phyloP scores from a whole-genome alignment of 2,329 filamentous ascomycete genomes.

The Pyricularia sp. region DNA sequence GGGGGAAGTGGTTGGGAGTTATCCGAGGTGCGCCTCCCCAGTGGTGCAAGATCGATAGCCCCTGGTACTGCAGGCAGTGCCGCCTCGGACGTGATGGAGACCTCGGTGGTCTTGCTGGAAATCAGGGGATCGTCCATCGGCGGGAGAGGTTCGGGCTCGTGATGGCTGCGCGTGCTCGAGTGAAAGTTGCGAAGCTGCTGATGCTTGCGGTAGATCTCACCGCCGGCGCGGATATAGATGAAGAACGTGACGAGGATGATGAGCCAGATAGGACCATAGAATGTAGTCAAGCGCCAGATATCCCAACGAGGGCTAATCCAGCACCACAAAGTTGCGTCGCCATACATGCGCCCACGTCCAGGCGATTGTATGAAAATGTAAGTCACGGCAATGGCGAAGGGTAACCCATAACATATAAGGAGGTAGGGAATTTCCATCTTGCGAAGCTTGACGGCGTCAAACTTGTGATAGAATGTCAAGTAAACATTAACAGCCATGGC shows the following conservation, averaged over 20 bases:
- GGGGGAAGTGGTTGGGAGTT: neutral
- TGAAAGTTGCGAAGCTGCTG: constrained; percentile 47
- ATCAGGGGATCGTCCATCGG: constrained; percentile 33
- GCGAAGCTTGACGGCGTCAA: constrained; percentile 53
- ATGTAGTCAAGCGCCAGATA: constrained; percentile 61
- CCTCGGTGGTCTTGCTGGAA: constrained; percentile 50
- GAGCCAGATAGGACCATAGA: constrained; percentile 66
- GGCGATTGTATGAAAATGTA: constrained; percentile 54
- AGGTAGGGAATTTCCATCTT: constrained; percentile 64
- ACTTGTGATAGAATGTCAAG: constrained; percentile 69
- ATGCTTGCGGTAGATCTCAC: constrained; percentile 58
- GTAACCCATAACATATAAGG: constrained; percentile 61
- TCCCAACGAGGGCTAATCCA: constrained; percentile 64
- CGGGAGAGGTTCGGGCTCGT: constrained; percentile 28
- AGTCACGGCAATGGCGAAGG: constrained; percentile 56
- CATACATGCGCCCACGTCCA: constrained; percentile 52
- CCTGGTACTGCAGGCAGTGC: constrained; percentile 15
- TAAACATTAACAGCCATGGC: constrained; percentile 82
- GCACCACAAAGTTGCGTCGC: constrained; percentile 71
- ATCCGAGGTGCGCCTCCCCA: constrained; percentile 15
- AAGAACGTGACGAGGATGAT: constrained; percentile 50
- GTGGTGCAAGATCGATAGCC: constrained; percentile 22
- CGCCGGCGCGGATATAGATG: constrained; percentile 59
- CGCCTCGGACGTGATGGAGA: constrained; percentile 50
- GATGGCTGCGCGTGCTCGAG: constrained; percentile 29